Conservation (phyloP, 306 rosid genomes). For the Mimosa bimucronata region DNA sequence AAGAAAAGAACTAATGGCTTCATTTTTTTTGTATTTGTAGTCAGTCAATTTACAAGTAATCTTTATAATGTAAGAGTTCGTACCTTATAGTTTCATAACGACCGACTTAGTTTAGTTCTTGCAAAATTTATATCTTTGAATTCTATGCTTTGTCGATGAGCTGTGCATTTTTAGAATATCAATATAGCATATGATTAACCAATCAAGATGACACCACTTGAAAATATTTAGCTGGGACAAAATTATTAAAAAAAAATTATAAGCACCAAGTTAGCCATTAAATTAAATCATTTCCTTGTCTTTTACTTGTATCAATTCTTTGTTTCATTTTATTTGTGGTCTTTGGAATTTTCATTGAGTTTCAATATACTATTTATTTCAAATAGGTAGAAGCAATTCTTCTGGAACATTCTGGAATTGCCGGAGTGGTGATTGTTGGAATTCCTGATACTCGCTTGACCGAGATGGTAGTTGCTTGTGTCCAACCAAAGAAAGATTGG, state of each 20-base stretch:
- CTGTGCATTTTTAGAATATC: not conserved
- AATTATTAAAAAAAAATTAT: not conserved
- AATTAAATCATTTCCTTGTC: not conserved
- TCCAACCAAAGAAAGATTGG: constrained; percentile 63
- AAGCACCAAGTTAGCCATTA: not conserved
- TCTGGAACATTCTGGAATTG: constrained; percentile 72
- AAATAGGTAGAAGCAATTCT: constrained; percentile 75
- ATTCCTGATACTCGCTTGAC: constrained; percentile 69
- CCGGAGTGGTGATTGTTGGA: constrained; percentile 65
- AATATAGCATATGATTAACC: not conserved
- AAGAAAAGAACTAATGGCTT: not conserved
- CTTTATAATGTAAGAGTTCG: not conserved
- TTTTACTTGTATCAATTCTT: not conserved
- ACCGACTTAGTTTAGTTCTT: not conserved
- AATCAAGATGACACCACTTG: not conserved
- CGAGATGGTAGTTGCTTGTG: constrained; percentile 74
- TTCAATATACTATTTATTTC: constrained; percentile 21
- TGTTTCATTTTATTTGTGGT: constrained; percentile 24
- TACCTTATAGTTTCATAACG: not conserved
- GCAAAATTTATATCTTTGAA: not conserved
- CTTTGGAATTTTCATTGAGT: constrained; percentile 1
- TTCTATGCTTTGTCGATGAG: not conserved
- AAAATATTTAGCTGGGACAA: not conserved
- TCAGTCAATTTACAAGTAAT: not conserved
- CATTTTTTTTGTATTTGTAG: not conserved